A percentile compares a stretch with the other conserved stretches of the same genome.
These are phyloP conservation scores for Candida sanyiensis DNA, from an alignment of 805 yeast species.

Conservation along the genomic window DNA sequence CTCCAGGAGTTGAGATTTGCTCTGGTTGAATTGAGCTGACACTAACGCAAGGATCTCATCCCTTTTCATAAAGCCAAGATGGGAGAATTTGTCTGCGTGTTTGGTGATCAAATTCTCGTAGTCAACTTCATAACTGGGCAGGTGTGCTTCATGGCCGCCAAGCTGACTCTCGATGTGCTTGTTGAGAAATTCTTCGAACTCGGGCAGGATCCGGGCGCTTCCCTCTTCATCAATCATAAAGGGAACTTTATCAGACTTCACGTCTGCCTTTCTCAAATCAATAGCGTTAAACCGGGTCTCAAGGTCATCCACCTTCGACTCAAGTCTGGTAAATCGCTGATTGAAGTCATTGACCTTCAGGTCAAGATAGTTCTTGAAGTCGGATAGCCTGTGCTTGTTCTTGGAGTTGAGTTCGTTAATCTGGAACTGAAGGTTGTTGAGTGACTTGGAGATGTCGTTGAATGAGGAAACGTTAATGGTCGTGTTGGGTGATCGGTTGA, in stretches of 20 bases:
- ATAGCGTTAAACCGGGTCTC: conserved; percentile 13
- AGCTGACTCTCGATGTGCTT: conserved; percentile 9
- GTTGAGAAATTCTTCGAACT: conserved; percentile 18
- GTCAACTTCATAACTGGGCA: conserved; percentile 13
- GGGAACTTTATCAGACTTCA: conserved; percentile 14
- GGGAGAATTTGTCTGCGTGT: conserved; percentile 16
- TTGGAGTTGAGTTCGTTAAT: conserved; percentile 21
- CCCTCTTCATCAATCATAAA: conserved; percentile 15
- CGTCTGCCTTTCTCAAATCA: conserved; percentile 8
- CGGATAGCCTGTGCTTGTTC: conserved; percentile 17
- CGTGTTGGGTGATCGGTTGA: conserved; percentile 1
- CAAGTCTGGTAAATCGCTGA: conserved; percentile 10
- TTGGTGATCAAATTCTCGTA: conserved; percentile 15
- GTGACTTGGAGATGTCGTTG: conserved; percentile 19
- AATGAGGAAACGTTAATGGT: conserved; percentile 13
- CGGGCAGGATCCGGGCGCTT: conserved; percentile 21
- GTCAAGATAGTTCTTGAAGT: conserved; percentile 19
- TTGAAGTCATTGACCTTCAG: conserved; percentile 16
- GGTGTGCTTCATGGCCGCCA: conserved; percentile 1
- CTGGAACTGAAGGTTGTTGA: conserved; percentile 22
- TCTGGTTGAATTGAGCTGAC: conserved; percentile 20
- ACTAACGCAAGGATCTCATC: conserved; percentile 21
- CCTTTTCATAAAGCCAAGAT: conserved; percentile 19
- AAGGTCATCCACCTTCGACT: conserved; percentile 10
- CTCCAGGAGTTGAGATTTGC: conserved; percentile 17